Percentiles rank a stretch among this genome's conserved stretches.
Conservation (phyloP, 2,329 filamentous ascomycete species). For the Pseudogymnoascus sp. region DNA sequence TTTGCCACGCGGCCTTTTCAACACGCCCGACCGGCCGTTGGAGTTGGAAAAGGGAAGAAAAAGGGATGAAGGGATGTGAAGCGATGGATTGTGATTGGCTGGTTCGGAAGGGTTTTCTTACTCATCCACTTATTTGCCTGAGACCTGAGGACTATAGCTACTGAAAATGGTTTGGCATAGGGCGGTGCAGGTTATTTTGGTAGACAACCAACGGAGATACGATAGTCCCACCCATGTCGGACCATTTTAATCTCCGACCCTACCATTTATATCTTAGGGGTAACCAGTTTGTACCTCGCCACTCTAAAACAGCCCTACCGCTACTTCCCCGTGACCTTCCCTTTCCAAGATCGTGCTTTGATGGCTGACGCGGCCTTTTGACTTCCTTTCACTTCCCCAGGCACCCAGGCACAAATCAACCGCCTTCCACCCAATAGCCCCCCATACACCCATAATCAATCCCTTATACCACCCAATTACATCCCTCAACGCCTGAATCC, state of each 20-base stretch:
- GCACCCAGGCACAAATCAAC: background rate
- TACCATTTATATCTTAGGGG: background rate
- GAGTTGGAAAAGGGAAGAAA: background rate
- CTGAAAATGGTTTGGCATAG: background rate
- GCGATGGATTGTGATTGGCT: background rate
- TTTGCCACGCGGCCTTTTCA: background rate
- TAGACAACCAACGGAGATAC: background rate
- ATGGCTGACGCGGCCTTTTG: conserved; percentile 1
- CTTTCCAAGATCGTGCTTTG: background rate
- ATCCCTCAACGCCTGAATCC: background rate
- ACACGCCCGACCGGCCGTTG: background rate
- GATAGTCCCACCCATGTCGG: background rate
- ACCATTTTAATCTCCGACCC: background rate
- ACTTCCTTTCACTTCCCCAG: background rate
- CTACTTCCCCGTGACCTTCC: background rate
- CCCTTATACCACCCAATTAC: background rate
- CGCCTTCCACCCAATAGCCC: background rate
- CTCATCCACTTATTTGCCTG: background rate
- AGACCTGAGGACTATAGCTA: background rate
- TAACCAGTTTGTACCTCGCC: background rate
- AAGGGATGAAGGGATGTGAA: background rate
- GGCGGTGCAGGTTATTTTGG: conserved; percentile 5
- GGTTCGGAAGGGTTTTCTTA: background rate
- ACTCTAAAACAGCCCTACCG: conserved; percentile 6
- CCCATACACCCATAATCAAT: background rate